Evolutionary conservation across 768 basidiomycete species (phyloP), one percentile per base, ranked within the genome.

Genomic region (Boletus tomentosulus): DNA sequence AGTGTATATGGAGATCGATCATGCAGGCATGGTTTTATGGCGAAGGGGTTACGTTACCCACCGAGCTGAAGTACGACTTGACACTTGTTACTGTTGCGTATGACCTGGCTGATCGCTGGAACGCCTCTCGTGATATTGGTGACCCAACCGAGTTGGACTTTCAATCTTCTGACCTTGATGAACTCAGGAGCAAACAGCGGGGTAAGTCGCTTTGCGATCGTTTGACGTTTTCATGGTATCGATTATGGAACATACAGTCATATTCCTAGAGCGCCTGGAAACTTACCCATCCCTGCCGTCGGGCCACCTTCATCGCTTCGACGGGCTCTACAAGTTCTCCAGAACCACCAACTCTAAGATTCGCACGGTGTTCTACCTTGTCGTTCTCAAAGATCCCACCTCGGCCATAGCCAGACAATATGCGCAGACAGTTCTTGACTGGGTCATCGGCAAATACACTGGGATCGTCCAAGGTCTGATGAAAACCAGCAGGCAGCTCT

Each of bases 261-360:
- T 83, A 49, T 84, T 85, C 71, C 74, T 85, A 52, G 78, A 83
- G 60, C 76, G 74, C 47, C 69, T 85, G 9, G 74, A 79, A 57
- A 62, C 43, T 12, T 74, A 72, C 48, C 38, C 68, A 0, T 57
- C 79, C 0, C 72, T 83, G 22, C 80, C 83, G 0, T 54, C 70
- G 1, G 33, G 10, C 19, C 77, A 78, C 60, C 63, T 82, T 33
- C 54, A 58, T 6, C 66, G 71, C 43, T 71, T 85, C 33, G 77
- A 78, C 54, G 50, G 60, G 39, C 61, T 76, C 3, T 85, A 84
- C 62, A 48, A 57, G 13, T 68, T 83, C 55, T 67, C 75, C n/a
- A 58, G 62, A 38, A 71, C 72, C 1, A 59, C 71, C 6, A 84
- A 82, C 59, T 71, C 77, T 1, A 82, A 84, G 66, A 74, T 83